Conservation (phyloP, 169 alveolate species). For the Cryptosporidium ubiquitum region DNA sequence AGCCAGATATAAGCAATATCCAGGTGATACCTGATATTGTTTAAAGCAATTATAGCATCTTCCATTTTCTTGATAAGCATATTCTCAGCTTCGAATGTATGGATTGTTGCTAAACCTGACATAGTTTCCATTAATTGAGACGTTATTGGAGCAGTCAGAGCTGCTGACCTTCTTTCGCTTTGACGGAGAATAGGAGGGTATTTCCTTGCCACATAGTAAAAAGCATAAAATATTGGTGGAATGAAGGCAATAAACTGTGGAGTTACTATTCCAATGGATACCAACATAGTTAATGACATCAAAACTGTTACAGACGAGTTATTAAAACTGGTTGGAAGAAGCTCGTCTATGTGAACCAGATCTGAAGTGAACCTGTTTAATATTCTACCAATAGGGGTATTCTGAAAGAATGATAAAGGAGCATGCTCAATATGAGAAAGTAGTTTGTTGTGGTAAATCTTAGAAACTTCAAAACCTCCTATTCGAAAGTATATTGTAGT, state of each 20-base stretch:
- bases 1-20: constrained; percentile 64
- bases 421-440: constrained; percentile 62
- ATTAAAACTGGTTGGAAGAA: constrained; percentile 40
- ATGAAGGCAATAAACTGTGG: constrained; percentile 50
- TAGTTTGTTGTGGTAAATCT: constrained; percentile 28
- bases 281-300: constrained; percentile 14
- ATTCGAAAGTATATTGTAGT: not conserved
- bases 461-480: constrained; percentile 28
- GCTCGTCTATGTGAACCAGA: constrained; percentile 75
- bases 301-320: constrained; percentile 56
- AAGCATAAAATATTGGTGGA: constrained; percentile 64
- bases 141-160: constrained; percentile 46
- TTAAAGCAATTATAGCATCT: constrained; percentile 1
- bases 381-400: constrained; percentile 85
- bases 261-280: constrained; percentile 37
- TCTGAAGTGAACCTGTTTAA: constrained; percentile 85
- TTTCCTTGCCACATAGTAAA: constrained; percentile 40
- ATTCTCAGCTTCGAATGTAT: constrained; percentile 30
- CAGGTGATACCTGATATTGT: constrained; percentile 43
- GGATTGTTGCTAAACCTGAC: constrained; percentile 62
- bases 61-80: constrained; percentile 41
- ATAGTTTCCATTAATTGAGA: constrained; percentile 63
- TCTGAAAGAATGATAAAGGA: constrained; percentile 83
- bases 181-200: constrained; percentile 70
- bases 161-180: constrained; percentile 58